Percentiles rank a stretch among this genome's conserved stretches.
These are phyloP conservation scores for Seiridium cupressi DNA, from an alignment of 2,329 filamentous ascomycete genomes.

Conservation along the genomic window DNA sequence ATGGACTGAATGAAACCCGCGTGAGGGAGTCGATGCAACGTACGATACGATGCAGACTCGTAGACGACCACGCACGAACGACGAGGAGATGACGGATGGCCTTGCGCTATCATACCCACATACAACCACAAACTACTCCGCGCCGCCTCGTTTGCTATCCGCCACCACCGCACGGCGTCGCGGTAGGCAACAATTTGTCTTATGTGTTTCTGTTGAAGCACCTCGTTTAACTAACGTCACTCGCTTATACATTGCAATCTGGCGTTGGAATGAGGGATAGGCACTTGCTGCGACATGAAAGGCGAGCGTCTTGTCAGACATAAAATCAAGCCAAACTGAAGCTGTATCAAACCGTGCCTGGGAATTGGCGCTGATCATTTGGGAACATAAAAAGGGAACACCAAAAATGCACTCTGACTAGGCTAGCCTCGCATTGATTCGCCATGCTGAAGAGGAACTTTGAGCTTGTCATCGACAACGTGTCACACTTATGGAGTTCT, in stretches of 20 bases:
- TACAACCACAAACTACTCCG: neutral
- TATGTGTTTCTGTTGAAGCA: slow-evolving; percentile 15
- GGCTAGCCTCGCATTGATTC: too few species aligned
- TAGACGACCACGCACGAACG: neutral
- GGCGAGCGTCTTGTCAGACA: neutral
- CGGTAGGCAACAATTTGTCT: slow-evolving; percentile 9
- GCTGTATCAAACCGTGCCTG: neutral
- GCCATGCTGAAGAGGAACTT: too few species aligned
- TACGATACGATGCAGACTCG: neutral
- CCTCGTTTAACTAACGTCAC: slow-evolving; percentile 18
- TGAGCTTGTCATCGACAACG: too few species aligned
- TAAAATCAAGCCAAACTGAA: neutral
- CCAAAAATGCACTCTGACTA: neutral
- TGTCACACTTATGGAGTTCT: neutral
- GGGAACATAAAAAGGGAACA: neutral
- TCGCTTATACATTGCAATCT: slow-evolving; percentile 17
- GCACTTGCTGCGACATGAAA: neutral
- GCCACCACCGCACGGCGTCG: neutral
- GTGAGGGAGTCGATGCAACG: neutral
- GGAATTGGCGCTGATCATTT: neutral
- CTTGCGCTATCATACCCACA: neutral
- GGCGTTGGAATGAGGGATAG: slow-evolving; percentile 15
- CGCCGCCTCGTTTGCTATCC: neutral
- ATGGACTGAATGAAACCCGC: slow-evolving; percentile 67
- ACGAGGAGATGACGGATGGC: neutral